Base-by-base conservation (phyloP, 371 early-diverging fungal genomes). In the Dichotomocladium elegans region DNA sequence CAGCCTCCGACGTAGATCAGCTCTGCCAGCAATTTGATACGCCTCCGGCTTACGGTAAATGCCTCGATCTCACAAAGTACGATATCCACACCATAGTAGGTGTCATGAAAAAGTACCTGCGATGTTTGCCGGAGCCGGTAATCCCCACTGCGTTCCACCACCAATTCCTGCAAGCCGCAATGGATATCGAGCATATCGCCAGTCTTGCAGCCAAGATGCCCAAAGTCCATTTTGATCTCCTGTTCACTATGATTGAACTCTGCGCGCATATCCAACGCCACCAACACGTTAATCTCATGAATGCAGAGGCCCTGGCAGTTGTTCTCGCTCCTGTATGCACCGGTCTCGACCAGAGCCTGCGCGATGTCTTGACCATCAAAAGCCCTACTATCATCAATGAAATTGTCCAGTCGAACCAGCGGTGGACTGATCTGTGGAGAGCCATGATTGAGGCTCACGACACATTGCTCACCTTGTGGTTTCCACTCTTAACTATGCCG, bases 81-180 rank as follows among this genome's bases (percentile, higher is more conserved):
- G 76, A 76, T 35, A 72, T 72, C 24, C 76, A 76, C 53, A 63
- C 76, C 15, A 64, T 76, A 24, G 64, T 72, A 7, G 63, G 76
- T 24, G 61, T 66, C 3, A 60, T 72, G 12, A 76, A 76, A 43
- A 70, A 70, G 40, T 76, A 64, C 34, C 46, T 76, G 17, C 55
- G 68, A 29, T 53, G 61, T 21, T 35, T 76, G n/a, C 76, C 76
- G 26, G 66, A 67, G 21, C 64, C 76, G 26, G 68, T 59, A 17
- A 70, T 76, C 15, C 76, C 76, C 10, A 47, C 27, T 12, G 44
- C 60, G 12, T 53, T 42, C 35, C 76, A 76, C 47, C 56, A 60
- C 12, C 50, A 57, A 35, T 70, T 70, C 33, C 41, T 72, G 28
- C 42, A 60, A 28, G 29, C 62, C 26, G 29, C 47, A 15, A 47